Evolutionary conservation across 148 eudicot genomes (phyloP).

Genomic region (Vaccinium darrowii): DNA sequence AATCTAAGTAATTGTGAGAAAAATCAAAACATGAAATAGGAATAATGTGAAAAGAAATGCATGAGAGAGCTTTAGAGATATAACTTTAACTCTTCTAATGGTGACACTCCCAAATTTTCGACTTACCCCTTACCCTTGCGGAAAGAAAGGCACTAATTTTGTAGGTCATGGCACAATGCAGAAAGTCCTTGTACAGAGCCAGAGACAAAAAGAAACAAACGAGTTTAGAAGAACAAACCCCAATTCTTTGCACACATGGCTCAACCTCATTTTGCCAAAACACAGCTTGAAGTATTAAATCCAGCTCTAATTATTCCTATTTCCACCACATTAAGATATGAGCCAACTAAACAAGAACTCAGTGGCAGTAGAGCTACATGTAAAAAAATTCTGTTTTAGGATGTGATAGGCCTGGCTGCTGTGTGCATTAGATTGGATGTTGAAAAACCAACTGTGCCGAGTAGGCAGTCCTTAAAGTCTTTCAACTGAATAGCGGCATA

Average conservation of each 20-base stretch:
- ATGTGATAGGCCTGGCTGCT: not conserved
- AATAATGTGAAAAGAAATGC: not conserved
- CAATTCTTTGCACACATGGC: not conserved
- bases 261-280: not conserved
- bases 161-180: not conserved
- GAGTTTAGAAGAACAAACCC: not conserved
- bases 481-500: not conserved
- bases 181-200: not conserved
- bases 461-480: not conserved
- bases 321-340: not conserved
- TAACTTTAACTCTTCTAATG: not conserved
- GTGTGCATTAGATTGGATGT: not conserved
- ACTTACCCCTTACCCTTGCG: not conserved
- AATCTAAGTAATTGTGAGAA: not conserved
- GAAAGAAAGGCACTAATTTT: not conserved
- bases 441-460: not conserved
- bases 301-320: not conserved
- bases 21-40: not conserved
- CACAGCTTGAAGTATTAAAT: not conserved
- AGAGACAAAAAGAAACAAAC: not conserved
- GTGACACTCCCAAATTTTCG: not conserved
- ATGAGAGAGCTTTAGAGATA: not conserved
- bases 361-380: not conserved
- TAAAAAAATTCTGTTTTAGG: not conserved
- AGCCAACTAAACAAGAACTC: not conserved